Evolutionary conservation across 2,329 filamentous ascomycete genomes (phyloP), one percentile per base, ranked within the genome.

Genomic region (Whalleya microplaca): DNA sequence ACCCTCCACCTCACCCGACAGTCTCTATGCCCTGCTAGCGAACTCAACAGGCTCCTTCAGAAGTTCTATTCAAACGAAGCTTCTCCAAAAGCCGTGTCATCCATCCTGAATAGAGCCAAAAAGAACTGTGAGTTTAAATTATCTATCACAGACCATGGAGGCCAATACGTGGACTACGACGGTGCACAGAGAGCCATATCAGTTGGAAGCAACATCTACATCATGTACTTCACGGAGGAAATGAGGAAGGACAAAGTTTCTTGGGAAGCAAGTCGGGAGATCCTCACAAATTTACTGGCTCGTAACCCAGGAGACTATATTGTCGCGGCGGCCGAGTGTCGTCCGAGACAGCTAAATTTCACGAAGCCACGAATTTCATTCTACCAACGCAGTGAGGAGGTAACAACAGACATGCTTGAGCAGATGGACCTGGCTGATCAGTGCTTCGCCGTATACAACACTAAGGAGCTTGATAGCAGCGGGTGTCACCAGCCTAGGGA

Each of bases 271-370:
- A 58, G 54, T 21, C 21, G 32, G n/a, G 1, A 21, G 6, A 54
- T 54, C n/a, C 1, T 58, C 12, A 19, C 29, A 3, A 58, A 47
- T 12, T 43, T 58, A 9, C 51, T 58, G 14, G 23, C 32, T 21
- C 55, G 55, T 16, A 58, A 54, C 41, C 40, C 55, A 9, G 52
- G 52, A 14, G 47, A 58, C 21, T 58, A 58, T n/a, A 12, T 53
- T 2, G 55, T 58, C 37, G 55, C 21, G 12, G 55, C 21, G 2
- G 55, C 55, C 2, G 23, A 54, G 23, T 58, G 55, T 20, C 5
- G 7, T 10, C 12, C 43, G 2, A 37, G 40, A 3, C 21, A 58
- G 29, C 18, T 58, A 5, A 27, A 1, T 9, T 48, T 43, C 20
- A 21, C 32, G 3, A 54, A 45, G 8, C 23, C 47, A 20, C 46